A percentile compares a stretch with the other conserved stretches of the same genome.
Conservation (phyloP, 257 asterid genomes). For the Mentha longifolia region DNA sequence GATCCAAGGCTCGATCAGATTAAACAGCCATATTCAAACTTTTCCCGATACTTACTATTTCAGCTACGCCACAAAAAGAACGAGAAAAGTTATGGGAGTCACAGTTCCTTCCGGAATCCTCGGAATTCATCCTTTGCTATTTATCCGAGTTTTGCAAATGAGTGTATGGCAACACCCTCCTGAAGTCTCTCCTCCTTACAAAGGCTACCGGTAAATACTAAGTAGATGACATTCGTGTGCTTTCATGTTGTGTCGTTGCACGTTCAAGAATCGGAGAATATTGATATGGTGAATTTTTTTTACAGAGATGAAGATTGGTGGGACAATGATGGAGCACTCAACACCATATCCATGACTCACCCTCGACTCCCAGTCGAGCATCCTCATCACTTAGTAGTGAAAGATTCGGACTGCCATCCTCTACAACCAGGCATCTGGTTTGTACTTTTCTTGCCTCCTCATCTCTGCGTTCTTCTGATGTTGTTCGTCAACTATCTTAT, state of each 20-base stretch:
- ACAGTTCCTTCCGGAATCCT: constrained; percentile 84
- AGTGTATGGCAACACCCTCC: constrained; percentile 82
- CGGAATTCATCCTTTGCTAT: constrained; percentile 83
- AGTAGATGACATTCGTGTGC: neutral
- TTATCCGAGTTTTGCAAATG: constrained; percentile 90
- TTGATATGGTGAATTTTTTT: neutral
- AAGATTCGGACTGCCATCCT: constrained; percentile 88
- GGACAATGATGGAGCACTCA: constrained; percentile 98
- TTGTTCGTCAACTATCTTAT: neutral
- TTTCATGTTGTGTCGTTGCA: neutral
- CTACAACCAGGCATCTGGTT: constrained; percentile 94
- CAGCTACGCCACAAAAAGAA: constrained; percentile 93
- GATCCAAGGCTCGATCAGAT: constrained; percentile 73
- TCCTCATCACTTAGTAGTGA: constrained; percentile 60
- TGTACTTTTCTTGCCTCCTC: constrained; percentile 28
- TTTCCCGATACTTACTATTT: constrained; percentile 87
- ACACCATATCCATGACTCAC: constrained; percentile 97
- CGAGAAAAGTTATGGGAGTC: constrained; percentile 63
- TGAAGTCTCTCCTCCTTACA: constrained; percentile 76
- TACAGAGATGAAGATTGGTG: constrained; percentile 98
- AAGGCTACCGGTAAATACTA: constrained; percentile 79
- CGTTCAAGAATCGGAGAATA: constrained; percentile 2
- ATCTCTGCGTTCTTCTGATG: neutral
- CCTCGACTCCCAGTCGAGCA: constrained; percentile 94
- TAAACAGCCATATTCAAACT: constrained; percentile 67